Conservation (phyloP, 495 filamentous ascomycete species). For the Schizothecium vesticola region DNA sequence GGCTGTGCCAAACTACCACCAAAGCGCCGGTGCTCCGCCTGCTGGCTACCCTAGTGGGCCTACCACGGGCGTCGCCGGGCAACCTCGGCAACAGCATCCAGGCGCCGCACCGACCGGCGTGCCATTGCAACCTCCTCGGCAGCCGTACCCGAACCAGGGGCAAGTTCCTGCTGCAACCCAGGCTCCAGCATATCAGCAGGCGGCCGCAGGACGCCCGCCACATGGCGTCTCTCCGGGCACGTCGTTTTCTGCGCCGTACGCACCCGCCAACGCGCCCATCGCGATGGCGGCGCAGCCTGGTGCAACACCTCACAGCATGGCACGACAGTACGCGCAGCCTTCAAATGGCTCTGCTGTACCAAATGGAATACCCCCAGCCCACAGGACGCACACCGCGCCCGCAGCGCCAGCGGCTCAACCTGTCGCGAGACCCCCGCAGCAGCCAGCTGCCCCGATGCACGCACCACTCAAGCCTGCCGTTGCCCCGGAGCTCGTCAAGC, state of each 20-base stretch:
- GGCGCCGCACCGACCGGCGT: background rate
- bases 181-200: slow-evolving; percentile 20
- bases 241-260: slow-evolving; percentile 43
- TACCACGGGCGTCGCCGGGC: slow-evolving; percentile 27
- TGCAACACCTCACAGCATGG: slow-evolving; percentile 14
- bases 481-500: slow-evolving; percentile 21
- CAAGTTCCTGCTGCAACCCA: slow-evolving; percentile 10
- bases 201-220: slow-evolving; percentile 29
- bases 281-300: slow-evolving; percentile 14
- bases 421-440: slow-evolving; percentile 11
- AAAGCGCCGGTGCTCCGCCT: slow-evolving; percentile 23
- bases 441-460: slow-evolving; percentile 3
- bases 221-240: slow-evolving; percentile 29
- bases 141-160: background rate
- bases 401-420: background rate
- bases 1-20: slow-evolving; percentile 24
- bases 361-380: slow-evolving; percentile 22
- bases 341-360: slow-evolving; percentile 2
- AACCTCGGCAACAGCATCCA: slow-evolving; percentile 15
- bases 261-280: slow-evolving; percentile 29
- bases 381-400: slow-evolving; percentile 2
- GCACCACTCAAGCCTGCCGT: slow-evolving; percentile 25
- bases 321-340: slow-evolving; percentile 14
- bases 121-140: slow-evolving; percentile 17
- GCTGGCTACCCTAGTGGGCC: slow-evolving; percentile 13